Evolutionary conservation across 371 early-diverging fungal species (phyloP).

Genomic region (Catenaria anguillulae): DNA sequence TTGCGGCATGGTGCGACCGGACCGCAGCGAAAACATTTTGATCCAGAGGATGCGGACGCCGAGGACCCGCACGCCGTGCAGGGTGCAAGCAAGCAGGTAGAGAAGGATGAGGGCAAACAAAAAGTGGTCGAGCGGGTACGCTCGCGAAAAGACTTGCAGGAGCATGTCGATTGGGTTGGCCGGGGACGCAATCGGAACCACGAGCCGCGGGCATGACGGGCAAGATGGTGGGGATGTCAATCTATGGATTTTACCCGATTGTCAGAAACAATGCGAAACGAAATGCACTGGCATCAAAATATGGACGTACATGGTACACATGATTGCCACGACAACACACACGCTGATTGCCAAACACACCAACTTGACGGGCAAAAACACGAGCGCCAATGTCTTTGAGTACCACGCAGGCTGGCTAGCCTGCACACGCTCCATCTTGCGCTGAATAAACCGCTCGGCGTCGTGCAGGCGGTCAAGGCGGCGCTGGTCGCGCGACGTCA

Average conservation of each 20-base stretch:
- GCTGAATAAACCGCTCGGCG: background rate
- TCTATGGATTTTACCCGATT: background rate
- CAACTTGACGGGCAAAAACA: background rate
- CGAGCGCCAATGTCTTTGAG: conserved; percentile 10
- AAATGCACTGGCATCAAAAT: too few relatives aligned
- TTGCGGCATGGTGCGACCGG: conserved; percentile 40
- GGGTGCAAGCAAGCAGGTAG: conserved; percentile 43
- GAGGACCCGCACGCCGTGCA: conserved; percentile 37
- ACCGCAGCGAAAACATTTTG: conserved; percentile 31
- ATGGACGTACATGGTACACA: background rate
- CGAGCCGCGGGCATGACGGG: conserved; percentile 2
- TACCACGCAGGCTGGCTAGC: conserved; percentile 18
- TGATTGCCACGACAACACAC: background rate
- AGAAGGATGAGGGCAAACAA: conserved; percentile 42
- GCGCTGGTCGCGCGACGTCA: conserved; percentile 26
- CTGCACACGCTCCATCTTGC: conserved; percentile 14
- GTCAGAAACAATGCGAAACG: too few relatives aligned
- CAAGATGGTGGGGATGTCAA: background rate
- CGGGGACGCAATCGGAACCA: background rate
- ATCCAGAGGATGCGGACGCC: conserved; percentile 51
- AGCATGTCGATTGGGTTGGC: background rate
- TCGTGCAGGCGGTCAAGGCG: conserved; percentile 15
- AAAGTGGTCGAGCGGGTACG: conserved; percentile 45
- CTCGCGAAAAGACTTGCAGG: conserved; percentile 10
- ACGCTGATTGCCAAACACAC: background rate